Evolutionary conservation across 257 asterid genomes (phyloP).

Genomic region (Solanum megistacrolobum): DNA sequence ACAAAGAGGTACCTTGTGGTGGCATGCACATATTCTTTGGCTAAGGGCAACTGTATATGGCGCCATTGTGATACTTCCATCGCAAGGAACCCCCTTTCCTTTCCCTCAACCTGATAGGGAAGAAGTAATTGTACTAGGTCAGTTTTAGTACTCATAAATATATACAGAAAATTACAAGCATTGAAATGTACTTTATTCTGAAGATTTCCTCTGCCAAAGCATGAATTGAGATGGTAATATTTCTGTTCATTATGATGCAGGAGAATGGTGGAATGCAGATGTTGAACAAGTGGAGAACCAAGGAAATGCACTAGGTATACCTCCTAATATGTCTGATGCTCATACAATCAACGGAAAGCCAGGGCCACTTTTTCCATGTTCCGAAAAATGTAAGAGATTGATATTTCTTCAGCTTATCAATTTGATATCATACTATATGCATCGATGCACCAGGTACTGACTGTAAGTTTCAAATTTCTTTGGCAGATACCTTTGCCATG

Average conservation of each 20-base stretch:
- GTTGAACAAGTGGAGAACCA: conserved; percentile 18
- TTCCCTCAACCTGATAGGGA: conserved; percentile 39
- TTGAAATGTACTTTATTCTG: not conserved
- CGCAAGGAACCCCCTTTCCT: conserved; percentile 40
- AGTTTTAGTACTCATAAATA: not conserved
- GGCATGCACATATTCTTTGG: conserved; percentile 35
- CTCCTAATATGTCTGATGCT: conserved; percentile 16
- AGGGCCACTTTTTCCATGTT: conserved; percentile 29
- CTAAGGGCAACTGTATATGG: conserved; percentile 64
- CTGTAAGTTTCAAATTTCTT: not conserved
- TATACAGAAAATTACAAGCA: not conserved
- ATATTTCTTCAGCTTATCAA: not conserved
- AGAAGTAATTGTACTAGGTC: conserved; percentile 7
- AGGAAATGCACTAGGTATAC: conserved; percentile 25
- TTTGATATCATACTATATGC: not conserved
- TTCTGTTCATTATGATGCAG: not conserved
- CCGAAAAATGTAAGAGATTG: not conserved
- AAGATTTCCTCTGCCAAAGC: not conserved
- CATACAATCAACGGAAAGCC: conserved; percentile 33
- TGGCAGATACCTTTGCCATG: conserved; percentile 34
- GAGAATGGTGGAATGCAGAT: not conserved
- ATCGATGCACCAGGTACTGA: not conserved
- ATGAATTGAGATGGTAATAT: not conserved
- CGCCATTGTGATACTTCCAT: conserved; percentile 47
- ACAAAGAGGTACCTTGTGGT: conserved; percentile 27